Evolutionary conservation across 2,329 filamentous ascomycete genomes (phyloP), one percentile per base, ranked within the genome.

Genomic region (Xylaria digitata): DNA sequence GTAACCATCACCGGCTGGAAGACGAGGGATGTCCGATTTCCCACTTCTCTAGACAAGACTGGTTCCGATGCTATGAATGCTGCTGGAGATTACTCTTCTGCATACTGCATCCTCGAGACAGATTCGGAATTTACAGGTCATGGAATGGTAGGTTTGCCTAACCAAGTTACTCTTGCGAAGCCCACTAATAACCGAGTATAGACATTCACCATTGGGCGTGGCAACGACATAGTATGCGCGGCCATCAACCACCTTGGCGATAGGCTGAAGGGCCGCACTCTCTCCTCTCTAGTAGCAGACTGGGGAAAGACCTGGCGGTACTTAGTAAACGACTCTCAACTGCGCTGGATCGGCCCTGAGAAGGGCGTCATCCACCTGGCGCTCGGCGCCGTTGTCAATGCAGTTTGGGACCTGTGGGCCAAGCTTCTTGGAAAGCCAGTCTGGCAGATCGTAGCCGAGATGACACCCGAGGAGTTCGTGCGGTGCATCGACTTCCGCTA

Each of bases 11-110:
- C 89, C 61, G 87, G 89, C 70, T 93, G 89, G 84, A 83, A 82
- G 71, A 91, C 90, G 66, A 86, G 89, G 76, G 91, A 93, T 82
- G 90, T 93, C 78, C 88, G 91, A 73, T 93, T 93, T 78, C 91
- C 91, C 79, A 97, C 94, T n/a, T 97, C 94, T 46, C 89, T 97
- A 68, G 93, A 97, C 82, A 96, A 95, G 83, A 97, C 93, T n/a
- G 94, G 94, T 75, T 96, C 93, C 8, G 94, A 97, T 87, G 94
- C 93, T 76, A 97, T 97, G 94, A 97, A 97, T 77, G 92, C 92
- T 2, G 93, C 94, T 2, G 92, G 93, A 68, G 93, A 97, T 81
- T 97, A 97, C 82, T 97, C 93, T 1, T 86, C 94, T 13, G 94
- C 94, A n/a, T 97, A 97, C 84, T 97, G 93, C 79, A 95, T 97